Percentiles rank a stretch among this genome's conserved stretches.
phyloP scores from a whole-genome alignment of 2,329 filamentous ascomycete species.

The Talaromyces amestolkiae region DNA sequence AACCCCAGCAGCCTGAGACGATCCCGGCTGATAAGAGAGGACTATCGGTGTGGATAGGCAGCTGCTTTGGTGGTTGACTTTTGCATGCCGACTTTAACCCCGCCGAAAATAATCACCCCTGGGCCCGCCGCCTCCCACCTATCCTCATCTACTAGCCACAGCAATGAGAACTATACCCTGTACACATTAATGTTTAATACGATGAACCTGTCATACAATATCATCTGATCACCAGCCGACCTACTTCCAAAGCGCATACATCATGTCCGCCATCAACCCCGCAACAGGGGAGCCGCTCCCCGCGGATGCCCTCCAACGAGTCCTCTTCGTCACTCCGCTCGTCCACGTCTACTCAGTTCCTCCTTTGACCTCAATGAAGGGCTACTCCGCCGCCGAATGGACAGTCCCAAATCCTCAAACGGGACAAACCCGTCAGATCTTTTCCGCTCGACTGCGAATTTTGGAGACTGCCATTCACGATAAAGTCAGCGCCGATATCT shows the following conservation, averaged over 20 bases:
- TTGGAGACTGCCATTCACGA: conserved; percentile 68
- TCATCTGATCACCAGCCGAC: neutral
- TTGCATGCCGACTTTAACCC: neutral
- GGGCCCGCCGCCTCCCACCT: neutral
- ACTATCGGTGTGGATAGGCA: neutral
- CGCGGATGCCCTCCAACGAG: conserved; percentile 75
- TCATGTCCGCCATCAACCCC: conserved; percentile 55
- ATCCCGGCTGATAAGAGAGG: neutral
- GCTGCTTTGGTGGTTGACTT: neutral
- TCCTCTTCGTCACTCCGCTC: conserved; percentile 71
- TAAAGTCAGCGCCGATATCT: conserved; percentile 67
- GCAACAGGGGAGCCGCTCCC: conserved; percentile 67
- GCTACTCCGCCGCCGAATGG: conserved; percentile 76
- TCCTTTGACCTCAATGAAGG: conserved; percentile 71
- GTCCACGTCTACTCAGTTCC: conserved; percentile 89
- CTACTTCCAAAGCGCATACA: neutral
- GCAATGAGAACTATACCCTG: neutral
- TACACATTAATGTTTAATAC: neutral
- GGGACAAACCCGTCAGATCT: conserved; percentile 69
- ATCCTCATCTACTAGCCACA: neutral
- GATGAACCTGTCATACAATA: neutral
- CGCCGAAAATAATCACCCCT: neutral
- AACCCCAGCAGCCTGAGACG: neutral
- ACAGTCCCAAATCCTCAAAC: conserved; percentile 56
- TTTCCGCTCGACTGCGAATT: conserved; percentile 76